Percentiles rank a stretch among this genome's conserved stretches.
Conservation (phyloP, 2,329 filamentous ascomycete species). For the Microdochium nivale region DNA sequence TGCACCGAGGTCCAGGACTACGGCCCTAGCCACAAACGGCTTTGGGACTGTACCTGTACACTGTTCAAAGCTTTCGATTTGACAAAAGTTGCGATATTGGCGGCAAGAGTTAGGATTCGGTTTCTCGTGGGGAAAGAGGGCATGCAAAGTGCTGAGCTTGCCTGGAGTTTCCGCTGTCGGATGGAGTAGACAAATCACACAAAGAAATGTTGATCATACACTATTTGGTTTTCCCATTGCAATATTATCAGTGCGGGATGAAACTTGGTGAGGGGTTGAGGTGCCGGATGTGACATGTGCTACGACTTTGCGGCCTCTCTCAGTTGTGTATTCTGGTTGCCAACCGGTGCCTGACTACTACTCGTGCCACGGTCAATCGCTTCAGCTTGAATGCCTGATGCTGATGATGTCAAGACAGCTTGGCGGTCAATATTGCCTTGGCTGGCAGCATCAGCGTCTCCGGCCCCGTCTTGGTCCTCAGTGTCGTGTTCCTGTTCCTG, state of each 20-base stretch:
- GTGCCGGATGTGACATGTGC: background rate
- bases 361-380: no score
- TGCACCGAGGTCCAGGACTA: slow-evolving; percentile 35
- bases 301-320: background rate
- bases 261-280: background rate
- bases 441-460: slow-evolving; percentile 1
- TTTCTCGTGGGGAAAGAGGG: slow-evolving; percentile 34
- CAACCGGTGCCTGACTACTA: no score
- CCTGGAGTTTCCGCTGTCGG: slow-evolving; percentile 38
- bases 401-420: no score
- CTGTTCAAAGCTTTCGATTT: slow-evolving; percentile 19
- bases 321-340: background rate
- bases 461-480: slow-evolving; percentile 9
- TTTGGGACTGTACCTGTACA: slow-evolving; percentile 32
- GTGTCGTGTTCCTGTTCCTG: slow-evolving; percentile 15
- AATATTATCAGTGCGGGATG: no score
- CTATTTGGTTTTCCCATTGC: slow-evolving; percentile 38
- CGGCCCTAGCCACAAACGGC: slow-evolving; percentile 32
- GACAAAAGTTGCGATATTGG: slow-evolving; percentile 48
- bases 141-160: slow-evolving; percentile 40
- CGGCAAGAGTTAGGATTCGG: slow-evolving; percentile 42
- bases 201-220: slow-evolving; percentile 46
- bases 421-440: background rate
- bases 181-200: slow-evolving; percentile 38
- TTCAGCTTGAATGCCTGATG: no score